Evolutionary conservation across 2,329 filamentous ascomycete species (phyloP).

Genomic region (Alternaria dauci): DNA sequence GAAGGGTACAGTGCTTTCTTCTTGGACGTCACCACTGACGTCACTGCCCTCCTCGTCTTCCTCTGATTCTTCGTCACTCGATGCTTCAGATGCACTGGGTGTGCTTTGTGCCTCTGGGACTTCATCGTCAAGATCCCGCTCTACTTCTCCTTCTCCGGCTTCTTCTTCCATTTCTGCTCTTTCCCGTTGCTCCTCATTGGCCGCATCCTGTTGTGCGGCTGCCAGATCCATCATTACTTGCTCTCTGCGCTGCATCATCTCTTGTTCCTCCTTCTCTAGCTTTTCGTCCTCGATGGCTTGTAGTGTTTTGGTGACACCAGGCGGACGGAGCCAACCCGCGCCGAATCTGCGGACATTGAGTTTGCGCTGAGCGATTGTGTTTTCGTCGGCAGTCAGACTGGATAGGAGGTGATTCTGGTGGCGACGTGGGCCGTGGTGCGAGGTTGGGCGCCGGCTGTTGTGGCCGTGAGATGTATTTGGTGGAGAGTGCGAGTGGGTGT

Average conservation of each 20-base stretch:
- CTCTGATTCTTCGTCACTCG: conserved; percentile 23
- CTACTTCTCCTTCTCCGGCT: conserved; percentile 30
- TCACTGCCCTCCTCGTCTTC: conserved; percentile 14
- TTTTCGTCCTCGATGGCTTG: conserved; percentile 90
- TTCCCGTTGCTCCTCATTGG: conserved; percentile 51
- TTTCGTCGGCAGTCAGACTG: conserved; percentile 78
- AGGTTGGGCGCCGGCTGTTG: conserved; percentile 28
- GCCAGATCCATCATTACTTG: conserved; percentile 77
- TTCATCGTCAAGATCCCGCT: conserved; percentile 54
- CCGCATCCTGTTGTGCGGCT: conserved; percentile 59
- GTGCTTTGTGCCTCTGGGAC: conserved; percentile 48
- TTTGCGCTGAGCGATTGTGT: conserved; percentile 77
- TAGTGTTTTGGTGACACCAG: conserved; percentile 86
- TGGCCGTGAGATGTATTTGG: conserved; percentile 25
- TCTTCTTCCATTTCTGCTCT: conserved; percentile 52
- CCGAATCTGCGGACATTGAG: conserved; percentile 87
- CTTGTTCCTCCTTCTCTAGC: conserved; percentile 85
- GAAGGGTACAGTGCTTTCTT: conserved; percentile 54
- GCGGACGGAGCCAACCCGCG: conserved; percentile 87
- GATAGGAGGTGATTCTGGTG: conserved; percentile 61
- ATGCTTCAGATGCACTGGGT: conserved; percentile 49
- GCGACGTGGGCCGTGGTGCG: conserved; percentile 28
- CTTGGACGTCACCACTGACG: conserved; percentile 33
- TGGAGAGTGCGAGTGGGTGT: conserved; percentile 29
- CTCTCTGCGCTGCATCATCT: conserved; percentile 75